Evolutionary conservation across 495 filamentous ascomycete species (phyloP).

Genomic region (Xylaria cubensis): DNA sequence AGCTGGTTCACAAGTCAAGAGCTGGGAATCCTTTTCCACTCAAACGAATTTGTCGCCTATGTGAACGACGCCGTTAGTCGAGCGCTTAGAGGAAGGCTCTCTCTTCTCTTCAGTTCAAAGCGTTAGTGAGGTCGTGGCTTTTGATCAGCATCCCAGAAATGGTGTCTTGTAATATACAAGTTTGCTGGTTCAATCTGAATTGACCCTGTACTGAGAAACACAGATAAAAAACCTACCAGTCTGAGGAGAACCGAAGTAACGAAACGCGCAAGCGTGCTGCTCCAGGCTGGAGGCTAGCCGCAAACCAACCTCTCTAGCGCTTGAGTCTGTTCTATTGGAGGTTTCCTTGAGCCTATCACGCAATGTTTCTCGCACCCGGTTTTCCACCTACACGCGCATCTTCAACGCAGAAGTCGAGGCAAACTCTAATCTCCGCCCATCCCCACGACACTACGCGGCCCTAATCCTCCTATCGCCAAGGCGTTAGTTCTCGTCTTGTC

Average conservation of each 20-base stretch:
- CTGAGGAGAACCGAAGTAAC: not conserved
- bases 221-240: not conserved
- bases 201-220: not conserved
- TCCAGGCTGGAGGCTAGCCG: not conserved
- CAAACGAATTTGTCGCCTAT: constrained; percentile 47
- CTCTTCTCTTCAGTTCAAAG: constrained; percentile 44
- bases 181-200: not conserved
- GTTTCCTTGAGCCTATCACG: constrained; percentile 7
- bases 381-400: constrained; percentile 12
- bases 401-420: not conserved
- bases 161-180: not conserved
- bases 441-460: constrained; percentile 11
- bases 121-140: not conserved
- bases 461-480: constrained; percentile 16
- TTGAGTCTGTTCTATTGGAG: not conserved
- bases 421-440: not conserved
- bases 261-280: not conserved
- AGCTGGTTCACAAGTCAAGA: constrained; percentile 82
- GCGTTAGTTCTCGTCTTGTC: not conserved
- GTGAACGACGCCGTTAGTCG: constrained; percentile 51
- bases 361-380: not conserved
- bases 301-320: not conserved
- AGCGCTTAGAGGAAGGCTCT: constrained; percentile 53
- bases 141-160: not conserved
- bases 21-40: constrained; percentile 70